Conservation (phyloP, 371 early-diverging fungal genomes). For the Mucor plumbeus region DNA sequence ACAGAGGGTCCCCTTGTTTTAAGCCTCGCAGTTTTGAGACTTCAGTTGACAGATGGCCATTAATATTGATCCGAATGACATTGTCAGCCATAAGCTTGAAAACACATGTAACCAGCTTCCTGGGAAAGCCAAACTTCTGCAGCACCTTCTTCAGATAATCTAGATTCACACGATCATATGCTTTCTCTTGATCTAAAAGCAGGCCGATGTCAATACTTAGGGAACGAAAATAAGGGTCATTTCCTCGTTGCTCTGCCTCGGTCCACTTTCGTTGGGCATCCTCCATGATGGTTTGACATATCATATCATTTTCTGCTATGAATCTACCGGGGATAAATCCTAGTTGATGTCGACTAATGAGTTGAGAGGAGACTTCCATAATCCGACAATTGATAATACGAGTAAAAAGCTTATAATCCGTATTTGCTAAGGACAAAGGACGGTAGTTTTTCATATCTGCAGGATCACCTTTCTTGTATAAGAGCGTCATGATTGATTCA, state of each 20-base stretch:
- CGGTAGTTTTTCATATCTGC: constrained; percentile 27
- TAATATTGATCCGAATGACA: constrained; percentile 7
- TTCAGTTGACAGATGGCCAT: constrained; percentile 2
- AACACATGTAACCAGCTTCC: background rate
- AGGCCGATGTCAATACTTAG: constrained; percentile 3
- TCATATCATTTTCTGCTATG: constrained; percentile 15
- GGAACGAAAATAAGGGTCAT: background rate
- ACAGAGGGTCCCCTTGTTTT: constrained; percentile 22
- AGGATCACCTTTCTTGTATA: constrained; percentile 7
- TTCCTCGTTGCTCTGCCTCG: background rate
- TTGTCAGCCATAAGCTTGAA: too few relatives aligned
- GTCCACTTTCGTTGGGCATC: background rate
- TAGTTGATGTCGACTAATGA: constrained; percentile 5
- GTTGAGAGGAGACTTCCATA: background rate
- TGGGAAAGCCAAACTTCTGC: constrained; percentile 16
- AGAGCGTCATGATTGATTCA: constrained; percentile 1
- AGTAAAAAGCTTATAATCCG: constrained; percentile 14
- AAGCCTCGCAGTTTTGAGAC: constrained; percentile 5
- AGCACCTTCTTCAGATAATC: constrained; percentile 10
- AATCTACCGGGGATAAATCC: constrained; percentile 14
- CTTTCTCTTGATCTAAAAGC: constrained; percentile 25
- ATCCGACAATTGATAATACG: background rate
- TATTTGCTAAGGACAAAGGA: constrained; percentile 17
- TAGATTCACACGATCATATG: constrained; percentile 24
- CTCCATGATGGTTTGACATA: background rate